Percentiles rank a stretch among this genome's conserved stretches.
Evolutionary conservation across 2,329 filamentous ascomycete genomes (phyloP).

Genomic region (Neodidymelliopsis sp.): DNA sequence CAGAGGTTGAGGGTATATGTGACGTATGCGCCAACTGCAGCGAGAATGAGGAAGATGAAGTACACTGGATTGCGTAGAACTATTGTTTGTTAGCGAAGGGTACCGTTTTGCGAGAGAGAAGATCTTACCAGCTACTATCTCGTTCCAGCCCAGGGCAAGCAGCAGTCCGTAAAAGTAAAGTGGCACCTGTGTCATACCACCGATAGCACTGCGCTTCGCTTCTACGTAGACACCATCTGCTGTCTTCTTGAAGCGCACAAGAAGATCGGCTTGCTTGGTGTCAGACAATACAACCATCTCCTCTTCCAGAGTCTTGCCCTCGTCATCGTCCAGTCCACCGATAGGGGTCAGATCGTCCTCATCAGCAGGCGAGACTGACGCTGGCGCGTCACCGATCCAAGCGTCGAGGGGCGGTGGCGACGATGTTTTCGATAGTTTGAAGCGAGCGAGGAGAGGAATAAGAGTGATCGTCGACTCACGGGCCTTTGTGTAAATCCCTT

Average conservation of each 20-base stretch:
- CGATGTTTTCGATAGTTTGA: slow-evolving; percentile 78
- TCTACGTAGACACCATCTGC: slow-evolving; percentile 98
- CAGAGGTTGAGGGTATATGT: slow-evolving; percentile 95
- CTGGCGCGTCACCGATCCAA: slow-evolving; percentile 83
- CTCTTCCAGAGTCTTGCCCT: slow-evolving; percentile 92
- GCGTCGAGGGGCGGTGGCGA: slow-evolving; percentile 80
- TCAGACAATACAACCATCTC: slow-evolving; percentile 96
- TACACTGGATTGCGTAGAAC: slow-evolving; percentile 93
- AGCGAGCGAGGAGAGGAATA: slow-evolving; percentile 86
- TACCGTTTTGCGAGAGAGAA: neutral
- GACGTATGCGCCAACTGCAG: slow-evolving; percentile 80
- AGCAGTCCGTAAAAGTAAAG: slow-evolving; percentile 93
- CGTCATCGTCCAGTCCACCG: slow-evolving; percentile 92
- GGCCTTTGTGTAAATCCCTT: slow-evolving; percentile 90
- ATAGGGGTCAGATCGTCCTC: slow-evolving; percentile 91
- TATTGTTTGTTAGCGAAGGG: slow-evolving; percentile 50
- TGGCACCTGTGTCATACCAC: slow-evolving; percentile 91
- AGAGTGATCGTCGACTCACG: slow-evolving; percentile 90
- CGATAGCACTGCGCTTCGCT: slow-evolving; percentile 95
- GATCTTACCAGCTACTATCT: slow-evolving; percentile 85
- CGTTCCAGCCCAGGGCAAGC: slow-evolving; percentile 96
- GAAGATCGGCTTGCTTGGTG: slow-evolving; percentile 87
- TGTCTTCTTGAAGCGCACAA: slow-evolving; percentile 96
- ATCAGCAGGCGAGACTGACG: slow-evolving; percentile 77
- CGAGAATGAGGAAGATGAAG: slow-evolving; percentile 84